Evolutionary conservation across 2,329 filamentous ascomycete genomes (phyloP), one percentile per base, ranked within the genome.

Genomic region (Myriangium duriaei): DNA sequence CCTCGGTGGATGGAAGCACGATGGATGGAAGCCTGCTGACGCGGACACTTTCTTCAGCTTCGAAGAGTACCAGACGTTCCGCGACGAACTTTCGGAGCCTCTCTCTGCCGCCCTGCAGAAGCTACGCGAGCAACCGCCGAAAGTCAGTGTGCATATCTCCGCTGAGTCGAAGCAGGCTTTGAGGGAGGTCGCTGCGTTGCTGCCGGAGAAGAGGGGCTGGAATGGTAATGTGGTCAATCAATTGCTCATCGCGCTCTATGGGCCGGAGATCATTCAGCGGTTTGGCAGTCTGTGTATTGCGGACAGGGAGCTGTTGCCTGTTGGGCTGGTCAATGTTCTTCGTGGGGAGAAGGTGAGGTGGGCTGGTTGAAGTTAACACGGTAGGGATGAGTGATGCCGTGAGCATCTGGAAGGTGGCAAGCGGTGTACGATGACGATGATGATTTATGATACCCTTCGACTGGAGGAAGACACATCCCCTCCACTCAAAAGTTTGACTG

Each of bases 31-130:
- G 50, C 18, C 60, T 50, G 53, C 41, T 42, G 17, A 59, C 9
- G 49, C 39, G 2, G 49, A 55, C 5, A 51, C 42, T 1, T 71
- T 71, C 51, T 55, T 69, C 43, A 42, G 52, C 1, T 59, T 63
- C 15, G 57, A 61, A 1, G 65, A 71, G 42, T 71, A 58, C 45
- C 45, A 47, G 0, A 52, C 49, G 1, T 61, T 62, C 46, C 57
- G 66, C 10, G 62, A 66, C 36, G 57, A 61, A 17, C 63, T 44
- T 44, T 49, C 5, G 40, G 42, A 4, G 44, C 54, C 50, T n/a
- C 51, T 68, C 15, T 32, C 45, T 7, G 13, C 46, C 0, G 54
- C 59, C 2, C 69, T 60, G 47, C 30, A 43, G 2, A 6, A 45
- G 14, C 52, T 70, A 5, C 54, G 64, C 45, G 31, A 45, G 29